Evolutionary conservation across 768 basidiomycete species (phyloP), one percentile per base, ranked within the genome.

Genomic region (Boletus patriciae): DNA sequence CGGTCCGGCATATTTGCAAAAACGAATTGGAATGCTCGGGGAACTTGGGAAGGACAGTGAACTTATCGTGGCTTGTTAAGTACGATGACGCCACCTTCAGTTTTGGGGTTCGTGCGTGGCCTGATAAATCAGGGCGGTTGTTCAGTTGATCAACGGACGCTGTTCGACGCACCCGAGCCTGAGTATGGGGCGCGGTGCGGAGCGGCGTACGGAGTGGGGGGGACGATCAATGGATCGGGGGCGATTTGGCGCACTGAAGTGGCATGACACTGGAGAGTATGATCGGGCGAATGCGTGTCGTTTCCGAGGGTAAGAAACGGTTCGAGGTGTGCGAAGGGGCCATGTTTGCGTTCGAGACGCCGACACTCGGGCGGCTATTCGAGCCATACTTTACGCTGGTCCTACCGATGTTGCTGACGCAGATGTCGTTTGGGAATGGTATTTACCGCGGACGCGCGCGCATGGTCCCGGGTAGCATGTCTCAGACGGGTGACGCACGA

Each of bases 131-230:
- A 25, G 25, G 25, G 25, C 4, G 25, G 4, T 25, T 25, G 25
- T 25, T 25, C 68, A 73, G 21, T 77, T 99, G n/a, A 81, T 94
- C 45, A 89, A 92, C 50, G 75, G 12, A 87, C 93, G 36, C 78
- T 98, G 18, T 85, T 90, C 58, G 79, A 84, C 47, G 87, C 85
- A 5, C 77, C 84, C 9, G 97, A 94, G 70, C 77, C 84, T 8
- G 97, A 94, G 70, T 98, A 99, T 67, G 95, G 92, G 12, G 81
- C 84, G 49, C 84, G 97, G 19, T 83, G 96, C n/a, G 97, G 97
- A 29, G 95, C 95, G 1, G 95, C 96, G 1, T 98, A 98, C 71
- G 97, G 96, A 41, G 75, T 99, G 19, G 94, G 95, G 2, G 97
- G 97, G 27, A 83, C 92, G 43, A 80, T 98, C 68, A 91, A 90